Evolutionary conservation across 2,329 filamentous ascomycete genomes (phyloP).

Genomic region (Colletotrichum sp.): DNA sequence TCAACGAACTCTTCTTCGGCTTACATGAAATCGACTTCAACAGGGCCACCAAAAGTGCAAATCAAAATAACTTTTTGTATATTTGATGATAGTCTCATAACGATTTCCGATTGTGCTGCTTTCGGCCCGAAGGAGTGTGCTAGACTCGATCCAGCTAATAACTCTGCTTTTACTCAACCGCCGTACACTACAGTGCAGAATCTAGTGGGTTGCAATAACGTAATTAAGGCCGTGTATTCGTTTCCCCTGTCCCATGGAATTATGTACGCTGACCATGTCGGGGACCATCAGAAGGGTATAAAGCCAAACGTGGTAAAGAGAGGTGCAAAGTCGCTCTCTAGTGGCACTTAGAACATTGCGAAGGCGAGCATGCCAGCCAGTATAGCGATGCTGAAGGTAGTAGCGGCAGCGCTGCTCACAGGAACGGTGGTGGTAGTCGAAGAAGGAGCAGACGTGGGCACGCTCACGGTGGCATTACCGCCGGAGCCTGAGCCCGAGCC

Average conservation of each 20-base stretch:
- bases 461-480: slow-evolving; percentile 19
- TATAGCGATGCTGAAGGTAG: slow-evolving; percentile 8
- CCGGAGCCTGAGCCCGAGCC: background rate
- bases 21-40: background rate
- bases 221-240: background rate
- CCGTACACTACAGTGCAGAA: background rate
- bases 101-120: background rate
- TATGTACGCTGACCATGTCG: background rate
- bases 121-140: background rate
- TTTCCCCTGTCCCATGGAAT: background rate
- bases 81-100: background rate
- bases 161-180: background rate
- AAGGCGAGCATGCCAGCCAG: slow-evolving; percentile 15
- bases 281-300: background rate
- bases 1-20: background rate
- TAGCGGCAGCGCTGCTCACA: background rate
- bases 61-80: background rate
- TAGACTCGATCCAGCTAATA: background rate
- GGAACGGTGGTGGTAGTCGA: background rate
- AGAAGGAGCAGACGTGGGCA: background rate
- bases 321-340: background rate
- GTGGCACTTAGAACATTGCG: slow-evolving; percentile 11
- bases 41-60: background rate
- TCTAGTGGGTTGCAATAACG: background rate
- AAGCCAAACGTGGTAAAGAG: background rate